phyloP scores from a whole-genome alignment of 176 grass and related monocot genomes.

The Phragmites australis region DNA sequence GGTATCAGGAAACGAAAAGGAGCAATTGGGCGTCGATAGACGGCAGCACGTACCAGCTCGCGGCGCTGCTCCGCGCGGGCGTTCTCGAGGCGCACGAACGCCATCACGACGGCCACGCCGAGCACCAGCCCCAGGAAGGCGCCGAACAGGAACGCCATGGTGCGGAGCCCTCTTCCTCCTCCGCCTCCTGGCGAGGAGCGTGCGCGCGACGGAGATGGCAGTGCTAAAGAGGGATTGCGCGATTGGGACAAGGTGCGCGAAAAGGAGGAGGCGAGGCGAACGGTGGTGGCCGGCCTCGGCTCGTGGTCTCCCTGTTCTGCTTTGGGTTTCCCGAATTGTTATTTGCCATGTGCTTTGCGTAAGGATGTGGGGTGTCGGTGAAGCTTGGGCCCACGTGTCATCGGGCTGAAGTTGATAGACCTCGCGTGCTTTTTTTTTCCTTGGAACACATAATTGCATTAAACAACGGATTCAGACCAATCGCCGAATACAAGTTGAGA shows the following conservation, averaged over 20 bases:
- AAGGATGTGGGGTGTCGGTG: not conserved
- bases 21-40: not conserved
- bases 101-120: constrained; percentile 76
- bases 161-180: not conserved
- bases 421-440: too few relatives aligned
- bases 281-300: not conserved
- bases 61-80: constrained; percentile 74
- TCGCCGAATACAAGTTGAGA: too few relatives aligned
- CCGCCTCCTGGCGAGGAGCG: not conserved
- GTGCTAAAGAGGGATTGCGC: not conserved
- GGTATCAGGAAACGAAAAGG: not conserved
- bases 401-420: not conserved
- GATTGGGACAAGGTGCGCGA: constrained; percentile 29
- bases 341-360: constrained; percentile 16
- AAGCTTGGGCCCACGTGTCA: not conserved
- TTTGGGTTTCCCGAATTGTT: not conserved
- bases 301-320: not conserved
- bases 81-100: constrained; percentile 73
- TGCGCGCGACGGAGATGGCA: not conserved
- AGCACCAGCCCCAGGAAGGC: constrained; percentile 63
- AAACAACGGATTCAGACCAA: too few relatives aligned
- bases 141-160: constrained; percentile 86
- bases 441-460: too few relatives aligned
- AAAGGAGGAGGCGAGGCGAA: not conserved
- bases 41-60: constrained; percentile 57